Evolutionary conservation across 2,329 filamentous ascomycete species (phyloP), one percentile per base, ranked within the genome.

Genomic region (Rhinocladiella similis): DNA sequence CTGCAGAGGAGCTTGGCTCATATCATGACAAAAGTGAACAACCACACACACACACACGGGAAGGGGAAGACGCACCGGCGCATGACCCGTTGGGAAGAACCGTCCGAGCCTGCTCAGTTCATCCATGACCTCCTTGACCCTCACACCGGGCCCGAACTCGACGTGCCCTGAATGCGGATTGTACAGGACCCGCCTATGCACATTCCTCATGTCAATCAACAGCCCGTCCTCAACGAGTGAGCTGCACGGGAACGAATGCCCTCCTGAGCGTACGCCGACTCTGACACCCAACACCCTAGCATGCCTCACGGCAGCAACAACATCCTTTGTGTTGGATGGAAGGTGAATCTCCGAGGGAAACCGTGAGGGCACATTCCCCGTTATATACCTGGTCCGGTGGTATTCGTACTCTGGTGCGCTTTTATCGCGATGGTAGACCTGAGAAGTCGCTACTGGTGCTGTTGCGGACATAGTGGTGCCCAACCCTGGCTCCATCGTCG

Each of bases 21-120:
- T 33, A 9, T 12, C 29, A 25, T 33, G 29, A 33, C n/a, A 33
- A 33, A 1, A 33, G 7, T 33, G 29, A 12, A 33, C 10, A 27
- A 4, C 4, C 3, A 27, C 4, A 27, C 25, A 27, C 10, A 33
- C 10, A 33, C 3, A 33, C 29, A 33, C 29, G 29, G 10, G 29
- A 33, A 33, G 10, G 29, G 29, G 10, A 33, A 33, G 29, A 33
- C 29, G 3, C 29, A 33, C 29, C 29, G 64, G 67, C 4, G 61
- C 48, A 51, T 69, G 67, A 4, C 66, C 66, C 20, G 55, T 52
- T 4, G 66, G 66, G 27, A 67, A 67, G 48, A 68, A 66, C 3
- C 49, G 36, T 20, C 27, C 27, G 2, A 49, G 14, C 47, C 27
- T 49, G 12, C 3, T 12, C 2, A 64, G 52, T 18, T 51, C 51